Percentiles rank a stretch among this genome's conserved stretches.
phyloP scores from a whole-genome alignment of 176 grass and related monocot species.

The Canna indica region DNA sequence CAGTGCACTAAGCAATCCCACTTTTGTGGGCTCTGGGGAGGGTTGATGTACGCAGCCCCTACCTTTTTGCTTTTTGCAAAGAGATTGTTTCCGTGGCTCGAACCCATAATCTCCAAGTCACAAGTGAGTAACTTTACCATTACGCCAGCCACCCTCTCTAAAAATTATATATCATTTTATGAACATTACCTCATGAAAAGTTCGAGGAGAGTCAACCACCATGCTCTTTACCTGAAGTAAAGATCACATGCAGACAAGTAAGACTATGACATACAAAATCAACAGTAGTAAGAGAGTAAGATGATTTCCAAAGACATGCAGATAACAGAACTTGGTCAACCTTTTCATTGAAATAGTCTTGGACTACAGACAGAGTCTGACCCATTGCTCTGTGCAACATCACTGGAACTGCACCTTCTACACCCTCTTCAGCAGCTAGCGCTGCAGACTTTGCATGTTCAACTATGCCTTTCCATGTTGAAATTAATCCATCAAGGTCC shows the following conservation, averaged over 20 bases:
- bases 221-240: conserved; percentile 59
- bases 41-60: too few species aligned
- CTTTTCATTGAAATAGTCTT: conserved; percentile 99
- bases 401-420: conserved; percentile 75
- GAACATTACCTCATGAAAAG: conserved; percentile 61
- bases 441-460: conserved; percentile 86
- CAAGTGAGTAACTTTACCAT: too few species aligned
- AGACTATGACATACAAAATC: conserved; percentile 7
- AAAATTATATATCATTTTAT: neutral
- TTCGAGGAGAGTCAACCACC: conserved; percentile 91
- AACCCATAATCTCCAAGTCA: too few species aligned
- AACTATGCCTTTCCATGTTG: conserved; percentile 77
- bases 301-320: neutral
- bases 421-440: conserved; percentile 64
- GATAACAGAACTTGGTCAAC: conserved; percentile 28
- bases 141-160: too few species aligned
- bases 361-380: conserved; percentile 78
- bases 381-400: conserved; percentile 69
- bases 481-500: conserved; percentile 70
- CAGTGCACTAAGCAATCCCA: too few species aligned
- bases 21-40: too few species aligned
- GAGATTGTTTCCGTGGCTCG: too few species aligned
- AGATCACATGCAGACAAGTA: conserved; percentile 10
- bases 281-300: neutral
- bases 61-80: too few species aligned